Conservation (phyloP, 73 alveolate genomes). For the Loxodes magnus region DNA sequence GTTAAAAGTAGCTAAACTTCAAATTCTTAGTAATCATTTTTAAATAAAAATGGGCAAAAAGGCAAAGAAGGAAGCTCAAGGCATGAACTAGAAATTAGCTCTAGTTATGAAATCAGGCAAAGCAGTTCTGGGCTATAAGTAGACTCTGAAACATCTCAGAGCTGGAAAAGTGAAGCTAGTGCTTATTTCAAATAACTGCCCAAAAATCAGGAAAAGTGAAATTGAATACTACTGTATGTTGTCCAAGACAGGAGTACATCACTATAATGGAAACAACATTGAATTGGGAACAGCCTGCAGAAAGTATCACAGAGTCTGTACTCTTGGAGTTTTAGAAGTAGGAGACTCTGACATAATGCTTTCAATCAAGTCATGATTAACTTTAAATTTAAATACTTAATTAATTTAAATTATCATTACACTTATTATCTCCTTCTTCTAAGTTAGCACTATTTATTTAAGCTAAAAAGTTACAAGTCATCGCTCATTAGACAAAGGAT, state of each 20-base stretch:
- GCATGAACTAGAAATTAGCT: constrained; percentile 83
- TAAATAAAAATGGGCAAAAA: constrained; percentile 50
- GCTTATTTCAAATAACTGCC: constrained; percentile 88
- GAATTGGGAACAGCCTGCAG: constrained; percentile 94
- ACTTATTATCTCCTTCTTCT: too few relatives aligned
- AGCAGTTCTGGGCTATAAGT: constrained; percentile 86
- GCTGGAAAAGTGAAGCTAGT: constrained; percentile 76
- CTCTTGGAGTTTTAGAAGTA: constrained; percentile 74
- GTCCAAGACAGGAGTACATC: constrained; percentile 59
- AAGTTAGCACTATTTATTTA: too few relatives aligned
- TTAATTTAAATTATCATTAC: too few relatives aligned
- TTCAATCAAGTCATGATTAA: too few relatives aligned
- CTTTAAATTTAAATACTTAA: too few relatives aligned
- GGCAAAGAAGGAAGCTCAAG: constrained; percentile 37
- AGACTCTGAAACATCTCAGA: constrained; percentile 85
- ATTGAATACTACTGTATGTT: constrained; percentile 91
- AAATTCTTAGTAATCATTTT: too few relatives aligned
- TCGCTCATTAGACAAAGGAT: too few relatives aligned
- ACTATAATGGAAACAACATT: constrained; percentile 78
- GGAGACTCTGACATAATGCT: constrained; percentile 89
- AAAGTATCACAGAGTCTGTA: constrained; percentile 85
- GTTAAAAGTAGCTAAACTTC: too few relatives aligned
- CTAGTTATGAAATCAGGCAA: constrained; percentile 93
- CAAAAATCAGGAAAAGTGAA: constrained; percentile 88
- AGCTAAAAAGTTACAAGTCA: too few relatives aligned